Evolutionary conservation across 768 basidiomycete genomes (phyloP).

Genomic region (Podaxis rugospora): DNA sequence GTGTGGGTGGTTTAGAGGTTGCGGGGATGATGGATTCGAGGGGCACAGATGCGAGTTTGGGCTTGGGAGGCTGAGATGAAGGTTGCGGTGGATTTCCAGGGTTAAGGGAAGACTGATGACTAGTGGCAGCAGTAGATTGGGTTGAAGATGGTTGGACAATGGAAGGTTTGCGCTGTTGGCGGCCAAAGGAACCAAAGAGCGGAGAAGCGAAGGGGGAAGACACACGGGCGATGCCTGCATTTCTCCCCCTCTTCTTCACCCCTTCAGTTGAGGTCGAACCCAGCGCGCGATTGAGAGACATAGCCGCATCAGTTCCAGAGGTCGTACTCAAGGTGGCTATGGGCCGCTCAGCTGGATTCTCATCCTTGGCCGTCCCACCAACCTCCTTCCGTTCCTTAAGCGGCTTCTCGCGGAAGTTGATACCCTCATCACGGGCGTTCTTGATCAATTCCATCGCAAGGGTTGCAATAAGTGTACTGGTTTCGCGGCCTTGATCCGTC

Average conservation of each 20-base stretch:
- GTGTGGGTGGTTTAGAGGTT: conserved; percentile 76
- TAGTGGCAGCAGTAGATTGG: conserved; percentile 13
- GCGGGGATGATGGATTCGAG: conserved; percentile 82
- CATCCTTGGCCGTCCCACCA: conserved; percentile 14
- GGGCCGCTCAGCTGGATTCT: conserved; percentile 28
- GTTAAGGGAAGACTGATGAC: background rate
- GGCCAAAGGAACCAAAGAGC: conserved; percentile 55
- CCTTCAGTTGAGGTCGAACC: conserved; percentile 24
- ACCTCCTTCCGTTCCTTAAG: conserved; percentile 42
- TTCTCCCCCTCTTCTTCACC: conserved; percentile 26
- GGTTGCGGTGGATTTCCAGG: conserved; percentile 1
- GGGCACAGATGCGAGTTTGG: conserved; percentile 50
- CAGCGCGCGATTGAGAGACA: conserved; percentile 44
- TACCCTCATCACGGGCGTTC: conserved; percentile 60
- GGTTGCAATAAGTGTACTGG: conserved; percentile 51
- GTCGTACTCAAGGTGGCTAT: conserved; percentile 39
- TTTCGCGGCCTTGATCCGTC: conserved; percentile 63
- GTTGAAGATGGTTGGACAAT: conserved; percentile 3
- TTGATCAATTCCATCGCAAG: conserved; percentile 67
- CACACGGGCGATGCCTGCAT: conserved; percentile 30
- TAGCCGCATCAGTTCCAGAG: conserved; percentile 38
- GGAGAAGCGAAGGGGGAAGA: conserved; percentile 47
- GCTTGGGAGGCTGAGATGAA: conserved; percentile 10
- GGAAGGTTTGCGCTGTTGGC: conserved; percentile 37
- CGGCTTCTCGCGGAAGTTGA: conserved; percentile 42